phyloP scores from a whole-genome alignment of 805 yeast genomes.

The Yueomyces sinensis region DNA sequence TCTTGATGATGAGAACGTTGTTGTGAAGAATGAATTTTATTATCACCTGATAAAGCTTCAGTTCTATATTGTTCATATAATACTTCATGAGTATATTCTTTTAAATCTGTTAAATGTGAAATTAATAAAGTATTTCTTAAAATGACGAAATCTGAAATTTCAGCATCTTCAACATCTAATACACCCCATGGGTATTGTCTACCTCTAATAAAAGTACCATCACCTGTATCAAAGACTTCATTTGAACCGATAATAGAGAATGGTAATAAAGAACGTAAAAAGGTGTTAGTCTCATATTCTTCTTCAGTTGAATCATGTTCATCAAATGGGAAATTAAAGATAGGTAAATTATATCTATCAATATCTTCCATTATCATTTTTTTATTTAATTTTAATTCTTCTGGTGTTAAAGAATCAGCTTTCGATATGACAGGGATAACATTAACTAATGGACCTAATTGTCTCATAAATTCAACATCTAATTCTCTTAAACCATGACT shows the following conservation, averaged over 20 bases:
- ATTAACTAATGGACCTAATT: constrained; percentile 68
- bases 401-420: constrained; percentile 72
- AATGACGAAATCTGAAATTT: constrained; percentile 66
- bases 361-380: constrained; percentile 66
- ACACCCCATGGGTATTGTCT: constrained; percentile 49
- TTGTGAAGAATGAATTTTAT: constrained; percentile 1
- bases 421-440: constrained; percentile 79
- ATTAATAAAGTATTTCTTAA: constrained; percentile 69
- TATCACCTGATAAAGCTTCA: constrained; percentile 59
- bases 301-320: constrained; percentile 42
- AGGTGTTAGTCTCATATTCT: constrained; percentile 50
- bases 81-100: constrained; percentile 77
- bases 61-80: constrained; percentile 86
- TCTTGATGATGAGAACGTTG: background rate
- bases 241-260: constrained; percentile 61
- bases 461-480: constrained; percentile 68
- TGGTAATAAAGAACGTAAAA: constrained; percentile 50
- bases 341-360: constrained; percentile 53
- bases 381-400: constrained; percentile 65
- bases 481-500: constrained; percentile 71
- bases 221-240: constrained; percentile 36
- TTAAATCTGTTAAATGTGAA: constrained; percentile 77
- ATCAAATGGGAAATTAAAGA: constrained; percentile 60
- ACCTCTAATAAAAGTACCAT: constrained; percentile 30
- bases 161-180: constrained; percentile 56